Evolutionary conservation across 257 asterid genomes (phyloP).

Genomic region (Parsonsia alboflavescens): DNA sequence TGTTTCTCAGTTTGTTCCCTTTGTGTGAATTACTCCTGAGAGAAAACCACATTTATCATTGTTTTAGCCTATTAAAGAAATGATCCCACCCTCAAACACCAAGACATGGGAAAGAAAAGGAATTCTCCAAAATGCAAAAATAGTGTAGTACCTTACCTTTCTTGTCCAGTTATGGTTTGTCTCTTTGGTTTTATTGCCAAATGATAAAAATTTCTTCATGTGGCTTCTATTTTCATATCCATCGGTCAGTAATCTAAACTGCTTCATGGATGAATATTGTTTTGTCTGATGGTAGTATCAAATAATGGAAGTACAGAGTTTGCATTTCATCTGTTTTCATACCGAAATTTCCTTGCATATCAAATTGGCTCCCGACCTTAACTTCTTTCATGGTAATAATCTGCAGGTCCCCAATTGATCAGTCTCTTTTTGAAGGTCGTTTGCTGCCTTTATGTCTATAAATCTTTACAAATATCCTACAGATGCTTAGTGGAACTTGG

Average conservation of each 20-base stretch:
- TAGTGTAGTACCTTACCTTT: neutral
- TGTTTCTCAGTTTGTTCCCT: no score
- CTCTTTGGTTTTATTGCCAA: neutral
- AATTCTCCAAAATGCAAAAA: neutral
- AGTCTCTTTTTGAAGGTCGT: slow-evolving; percentile 4
- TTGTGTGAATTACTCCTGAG: no score
- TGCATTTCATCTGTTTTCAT: neutral
- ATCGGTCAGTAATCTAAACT: neutral
- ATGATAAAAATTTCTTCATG: neutral
- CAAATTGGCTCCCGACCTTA: neutral
- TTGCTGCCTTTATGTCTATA: neutral
- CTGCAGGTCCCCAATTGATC: neutral
- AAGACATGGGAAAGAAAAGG: neutral
- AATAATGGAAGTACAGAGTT: neutral
- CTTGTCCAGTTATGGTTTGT: neutral
- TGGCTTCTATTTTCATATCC: neutral
- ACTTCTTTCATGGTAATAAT: neutral
- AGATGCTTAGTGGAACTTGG: slow-evolving; percentile 19
- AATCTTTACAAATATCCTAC: neutral
- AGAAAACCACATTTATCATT: neutral
- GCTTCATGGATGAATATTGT: neutral
- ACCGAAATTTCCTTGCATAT: neutral
- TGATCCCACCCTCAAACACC: neutral
- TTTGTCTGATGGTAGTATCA: neutral
- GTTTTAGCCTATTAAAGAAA: neutral